Conservation (phyloP, 495 filamentous ascomycete species). For the Hypoxylon trugodes region DNA sequence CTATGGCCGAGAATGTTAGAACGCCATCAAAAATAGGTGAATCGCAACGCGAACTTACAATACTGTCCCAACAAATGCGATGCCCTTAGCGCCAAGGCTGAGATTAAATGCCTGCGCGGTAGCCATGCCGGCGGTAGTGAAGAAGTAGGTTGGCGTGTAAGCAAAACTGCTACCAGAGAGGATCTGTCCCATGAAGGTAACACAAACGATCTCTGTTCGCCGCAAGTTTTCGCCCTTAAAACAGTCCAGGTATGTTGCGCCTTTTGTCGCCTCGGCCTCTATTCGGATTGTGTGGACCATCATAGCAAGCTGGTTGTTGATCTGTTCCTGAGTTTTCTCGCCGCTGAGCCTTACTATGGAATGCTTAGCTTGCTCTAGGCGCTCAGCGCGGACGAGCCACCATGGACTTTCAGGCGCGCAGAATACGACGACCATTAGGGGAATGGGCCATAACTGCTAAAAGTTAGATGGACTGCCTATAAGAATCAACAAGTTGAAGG, state of each 20-base stretch:
- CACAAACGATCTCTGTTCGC: constrained; percentile 70
- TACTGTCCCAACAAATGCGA: constrained; percentile 58
- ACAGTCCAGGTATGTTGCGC: constrained; percentile 69
- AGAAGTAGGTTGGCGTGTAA: constrained; percentile 74
- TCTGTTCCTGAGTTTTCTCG: constrained; percentile 54
- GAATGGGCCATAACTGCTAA: constrained; percentile 54
- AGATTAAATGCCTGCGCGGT: constrained; percentile 60
- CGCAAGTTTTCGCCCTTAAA: constrained; percentile 69
- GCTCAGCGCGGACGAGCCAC: constrained; percentile 72
- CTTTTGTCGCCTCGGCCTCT: constrained; percentile 62
- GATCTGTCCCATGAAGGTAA: constrained; percentile 73
- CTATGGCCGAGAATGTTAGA: constrained; percentile 42
- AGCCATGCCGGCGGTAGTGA: constrained; percentile 67
- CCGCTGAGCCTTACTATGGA: constrained; percentile 65
- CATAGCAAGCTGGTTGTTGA: constrained; percentile 71
- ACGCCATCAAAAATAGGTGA: constrained; percentile 18
- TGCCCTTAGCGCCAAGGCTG: constrained; percentile 41
- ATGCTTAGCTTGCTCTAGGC: constrained; percentile 55
- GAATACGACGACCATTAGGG: constrained; percentile 63
- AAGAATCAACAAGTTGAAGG: neutral
- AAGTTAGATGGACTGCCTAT: neutral
- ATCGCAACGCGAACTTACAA: constrained; percentile 47
- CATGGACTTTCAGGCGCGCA: constrained; percentile 76
- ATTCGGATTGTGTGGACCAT: constrained; percentile 72
- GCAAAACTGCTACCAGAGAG: constrained; percentile 71